These are phyloP conservation scores for Cyphellophora attinorum DNA, from an alignment of 2,329 filamentous ascomycete species.

Conservation along the genomic window DNA sequence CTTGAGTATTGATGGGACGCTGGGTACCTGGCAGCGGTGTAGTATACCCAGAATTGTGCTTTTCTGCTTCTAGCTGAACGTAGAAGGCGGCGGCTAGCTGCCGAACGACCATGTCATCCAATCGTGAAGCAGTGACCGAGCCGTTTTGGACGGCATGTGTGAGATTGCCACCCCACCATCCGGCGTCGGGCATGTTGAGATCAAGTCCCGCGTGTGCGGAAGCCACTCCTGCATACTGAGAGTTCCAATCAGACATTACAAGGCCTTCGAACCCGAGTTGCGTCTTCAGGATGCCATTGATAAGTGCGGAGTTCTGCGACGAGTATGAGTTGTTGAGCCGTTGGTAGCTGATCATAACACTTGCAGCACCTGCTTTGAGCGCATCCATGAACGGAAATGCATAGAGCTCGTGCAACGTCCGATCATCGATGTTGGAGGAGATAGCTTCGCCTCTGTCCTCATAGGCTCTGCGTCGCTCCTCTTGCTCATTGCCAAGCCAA, in stretches of 20 bases:
- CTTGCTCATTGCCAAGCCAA: slow-evolving; percentile 59
- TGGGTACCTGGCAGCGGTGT: slow-evolving; percentile 1
- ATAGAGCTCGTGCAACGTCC: slow-evolving; percentile 67
- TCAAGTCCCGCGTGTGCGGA: slow-evolving; percentile 35
- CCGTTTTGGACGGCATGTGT: slow-evolving; percentile 29
- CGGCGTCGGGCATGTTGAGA: slow-evolving; percentile 32
- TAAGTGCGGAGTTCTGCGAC: slow-evolving; percentile 37
- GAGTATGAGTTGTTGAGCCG: slow-evolving; percentile 38
- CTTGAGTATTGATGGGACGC: slow-evolving; percentile 1
- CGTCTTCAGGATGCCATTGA: slow-evolving; percentile 39
- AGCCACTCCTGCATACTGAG: slow-evolving; percentile 32
- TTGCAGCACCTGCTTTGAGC: slow-evolving; percentile 53
- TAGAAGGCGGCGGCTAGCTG: slow-evolving; percentile 37
- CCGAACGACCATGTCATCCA: slow-evolving; percentile 38
- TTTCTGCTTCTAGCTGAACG: background rate
- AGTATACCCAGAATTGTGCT: background rate
- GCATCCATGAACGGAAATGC: slow-evolving; percentile 70
- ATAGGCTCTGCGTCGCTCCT: slow-evolving; percentile 26
- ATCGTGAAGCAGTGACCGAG: slow-evolving; percentile 27
- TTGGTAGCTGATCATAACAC: slow-evolving; percentile 40
- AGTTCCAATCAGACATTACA: slow-evolving; percentile 36
- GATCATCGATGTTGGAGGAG: slow-evolving; percentile 58
- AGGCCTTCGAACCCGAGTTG: slow-evolving; percentile 44
- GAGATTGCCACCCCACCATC: slow-evolving; percentile 28
- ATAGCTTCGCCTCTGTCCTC: slow-evolving; percentile 37